Conservation (phyloP, 192 early-diverging fungal genomes). For the Rhizophagus sp. region DNA sequence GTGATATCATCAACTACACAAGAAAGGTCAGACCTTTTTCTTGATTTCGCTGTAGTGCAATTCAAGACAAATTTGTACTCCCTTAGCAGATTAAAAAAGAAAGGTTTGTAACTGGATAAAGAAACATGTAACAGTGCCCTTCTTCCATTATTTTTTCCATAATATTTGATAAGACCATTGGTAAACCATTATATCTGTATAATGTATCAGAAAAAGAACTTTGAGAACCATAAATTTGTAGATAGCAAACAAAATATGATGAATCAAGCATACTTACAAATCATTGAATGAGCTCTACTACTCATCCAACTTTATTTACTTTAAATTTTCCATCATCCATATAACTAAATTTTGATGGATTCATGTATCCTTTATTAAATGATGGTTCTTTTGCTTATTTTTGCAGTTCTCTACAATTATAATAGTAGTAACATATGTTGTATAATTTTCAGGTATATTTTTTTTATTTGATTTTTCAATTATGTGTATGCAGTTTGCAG, state of each 20-base stretch:
- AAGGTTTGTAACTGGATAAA: conserved; percentile 31
- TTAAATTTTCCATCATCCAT: conserved; percentile 30
- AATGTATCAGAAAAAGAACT: conserved; percentile 17
- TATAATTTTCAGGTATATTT: too few species aligned
- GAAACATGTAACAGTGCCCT: conserved; percentile 32
- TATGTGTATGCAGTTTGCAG: too few species aligned
- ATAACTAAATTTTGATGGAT: too few species aligned
- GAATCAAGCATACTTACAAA: conserved; percentile 19
- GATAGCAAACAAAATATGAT: conserved; percentile 13
- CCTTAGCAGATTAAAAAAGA: neutral
- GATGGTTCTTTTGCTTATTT: too few species aligned
- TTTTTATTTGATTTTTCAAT: too few species aligned
- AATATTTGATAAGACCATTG: conserved; percentile 11
- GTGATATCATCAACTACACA: conserved; percentile 27
- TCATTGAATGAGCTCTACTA: conserved; percentile 30
- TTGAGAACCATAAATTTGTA: conserved; percentile 6
- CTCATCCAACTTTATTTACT: conserved; percentile 13
- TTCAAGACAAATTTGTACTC: conserved; percentile 18
- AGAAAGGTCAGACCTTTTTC: conserved; percentile 20
- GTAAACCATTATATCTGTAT: conserved; percentile 27
- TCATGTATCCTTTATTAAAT: too few species aligned
- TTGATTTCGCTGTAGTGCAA: conserved; percentile 23
- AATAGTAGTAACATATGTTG: too few species aligned
- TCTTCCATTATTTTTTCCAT: conserved; percentile 35
- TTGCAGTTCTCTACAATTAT: too few species aligned